Conservation (phyloP, 202 grass and related monocot genomes). For the Schoenoplectus tabernaemontani region DNA sequence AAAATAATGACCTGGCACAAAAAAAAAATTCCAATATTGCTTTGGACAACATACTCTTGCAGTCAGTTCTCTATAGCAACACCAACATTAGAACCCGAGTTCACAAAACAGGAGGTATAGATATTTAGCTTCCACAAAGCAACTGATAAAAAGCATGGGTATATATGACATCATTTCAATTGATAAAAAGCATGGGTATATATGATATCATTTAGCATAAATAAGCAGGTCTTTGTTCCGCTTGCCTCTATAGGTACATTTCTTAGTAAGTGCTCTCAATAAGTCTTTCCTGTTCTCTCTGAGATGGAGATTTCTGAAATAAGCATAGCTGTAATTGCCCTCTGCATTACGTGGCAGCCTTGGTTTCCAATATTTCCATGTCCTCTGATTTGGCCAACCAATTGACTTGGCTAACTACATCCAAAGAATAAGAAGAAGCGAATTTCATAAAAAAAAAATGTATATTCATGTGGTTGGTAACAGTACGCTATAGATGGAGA, state of each 20-base stretch:
- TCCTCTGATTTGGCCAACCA: neutral
- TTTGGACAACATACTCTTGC: no score
- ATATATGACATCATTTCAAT: no score
- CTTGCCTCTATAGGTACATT: neutral
- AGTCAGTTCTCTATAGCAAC: no score
- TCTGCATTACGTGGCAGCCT: neutral
- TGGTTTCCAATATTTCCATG: neutral
- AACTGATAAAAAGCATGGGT: no score
- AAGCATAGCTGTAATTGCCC: neutral
- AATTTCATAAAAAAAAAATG: neutral
- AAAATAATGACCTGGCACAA: no score
- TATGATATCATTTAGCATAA: no score
- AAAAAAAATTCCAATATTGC: no score
- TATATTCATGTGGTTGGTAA: neutral
- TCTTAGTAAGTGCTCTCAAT: neutral
- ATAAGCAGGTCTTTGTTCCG: no score
- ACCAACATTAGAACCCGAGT: no score
- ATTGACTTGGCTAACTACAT: neutral
- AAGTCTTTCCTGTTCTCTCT: neutral
- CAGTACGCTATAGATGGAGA: neutral
- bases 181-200: no score
- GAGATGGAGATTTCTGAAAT: neutral
- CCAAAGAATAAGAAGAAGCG: neutral
- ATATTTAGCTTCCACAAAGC: no score
- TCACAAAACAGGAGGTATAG: no score